phyloP scores from a whole-genome alignment of 2,329 filamentous ascomycete genomes.

The Coniochaeta sp. region DNA sequence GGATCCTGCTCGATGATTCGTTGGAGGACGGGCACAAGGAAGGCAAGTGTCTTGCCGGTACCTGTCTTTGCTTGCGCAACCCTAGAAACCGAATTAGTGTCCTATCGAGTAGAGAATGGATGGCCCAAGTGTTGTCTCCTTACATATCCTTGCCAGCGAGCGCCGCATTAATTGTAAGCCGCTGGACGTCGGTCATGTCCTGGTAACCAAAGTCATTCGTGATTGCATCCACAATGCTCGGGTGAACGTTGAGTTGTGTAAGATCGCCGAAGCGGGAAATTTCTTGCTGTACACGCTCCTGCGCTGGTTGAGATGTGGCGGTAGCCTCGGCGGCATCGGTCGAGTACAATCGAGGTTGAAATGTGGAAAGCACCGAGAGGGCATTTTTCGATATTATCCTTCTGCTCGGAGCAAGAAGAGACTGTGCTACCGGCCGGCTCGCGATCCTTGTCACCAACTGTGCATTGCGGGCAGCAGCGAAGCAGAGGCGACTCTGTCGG shows the following conservation, averaged over 20 bases:
- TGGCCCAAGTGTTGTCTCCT: slow-evolving; percentile 24
- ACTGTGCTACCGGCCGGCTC: slow-evolving; percentile 5
- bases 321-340: slow-evolving; percentile 26
- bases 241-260: slow-evolving; percentile 44
- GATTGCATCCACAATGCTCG: slow-evolving; percentile 59
- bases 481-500: slow-evolving; percentile 14
- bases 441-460: slow-evolving; percentile 10
- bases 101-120: background rate
- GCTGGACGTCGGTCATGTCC: slow-evolving; percentile 89
- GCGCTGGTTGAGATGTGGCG: slow-evolving; percentile 7
- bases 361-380: slow-evolving; percentile 3
- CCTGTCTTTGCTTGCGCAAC: slow-evolving; percentile 94
- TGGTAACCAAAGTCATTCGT: slow-evolving; percentile 66
- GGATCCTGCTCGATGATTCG: slow-evolving; percentile 62
- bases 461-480: slow-evolving; percentile 11
- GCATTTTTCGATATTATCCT: slow-evolving; percentile 1
- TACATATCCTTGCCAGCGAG: slow-evolving; percentile 78
- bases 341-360: slow-evolving; percentile 27
- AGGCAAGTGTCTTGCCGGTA: slow-evolving; percentile 93
- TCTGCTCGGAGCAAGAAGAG: background rate
- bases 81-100: slow-evolving; percentile 31
- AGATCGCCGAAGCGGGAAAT: slow-evolving; percentile 34
- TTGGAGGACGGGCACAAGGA: slow-evolving; percentile 80
- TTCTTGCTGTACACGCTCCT: slow-evolving; percentile 5
- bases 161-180: slow-evolving; percentile 71